Percentiles rank a stretch among this genome's conserved stretches.
phyloP scores from a whole-genome alignment of 108 stramenopile species.

The Ochromonas danica region DNA sequence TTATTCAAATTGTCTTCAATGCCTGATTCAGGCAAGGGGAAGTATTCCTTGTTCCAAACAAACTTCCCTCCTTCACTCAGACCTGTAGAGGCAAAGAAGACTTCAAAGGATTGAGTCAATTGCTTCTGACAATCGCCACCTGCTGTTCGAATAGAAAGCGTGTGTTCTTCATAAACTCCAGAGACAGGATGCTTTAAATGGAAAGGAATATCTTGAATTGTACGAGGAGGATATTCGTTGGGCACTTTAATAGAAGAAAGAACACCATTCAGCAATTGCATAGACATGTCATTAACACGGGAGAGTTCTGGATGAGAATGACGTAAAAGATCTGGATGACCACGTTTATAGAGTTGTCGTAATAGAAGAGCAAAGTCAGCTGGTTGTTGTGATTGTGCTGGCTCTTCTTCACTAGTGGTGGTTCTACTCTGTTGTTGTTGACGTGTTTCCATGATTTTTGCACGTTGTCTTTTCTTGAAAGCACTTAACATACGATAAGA shows the following conservation, averaged over 20 bases:
- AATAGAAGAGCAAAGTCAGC: not conserved
- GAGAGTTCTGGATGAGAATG: not conserved
- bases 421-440: too few species aligned
- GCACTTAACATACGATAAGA: too few species aligned
- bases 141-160: not conserved
- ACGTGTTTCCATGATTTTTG: too few species aligned
- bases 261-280: not conserved
- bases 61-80: not conserved
- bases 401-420: too few species aligned
- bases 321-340: not conserved
- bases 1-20: too few species aligned
- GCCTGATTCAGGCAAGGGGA: too few species aligned
- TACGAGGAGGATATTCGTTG: not conserved
- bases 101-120: not conserved
- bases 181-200: not conserved
- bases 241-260: not conserved
- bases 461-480: too few species aligned
- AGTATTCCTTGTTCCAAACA: not conserved
- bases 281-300: not conserved
- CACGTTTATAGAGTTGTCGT: not conserved
- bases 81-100: not conserved
- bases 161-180: not conserved
- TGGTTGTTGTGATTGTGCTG: too few species aligned
- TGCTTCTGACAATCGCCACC: not conserved
- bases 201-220: not conserved